Base-by-base conservation (phyloP, 2,329 filamentous ascomycete genomes). In the Ascochyta lentis region DNA sequence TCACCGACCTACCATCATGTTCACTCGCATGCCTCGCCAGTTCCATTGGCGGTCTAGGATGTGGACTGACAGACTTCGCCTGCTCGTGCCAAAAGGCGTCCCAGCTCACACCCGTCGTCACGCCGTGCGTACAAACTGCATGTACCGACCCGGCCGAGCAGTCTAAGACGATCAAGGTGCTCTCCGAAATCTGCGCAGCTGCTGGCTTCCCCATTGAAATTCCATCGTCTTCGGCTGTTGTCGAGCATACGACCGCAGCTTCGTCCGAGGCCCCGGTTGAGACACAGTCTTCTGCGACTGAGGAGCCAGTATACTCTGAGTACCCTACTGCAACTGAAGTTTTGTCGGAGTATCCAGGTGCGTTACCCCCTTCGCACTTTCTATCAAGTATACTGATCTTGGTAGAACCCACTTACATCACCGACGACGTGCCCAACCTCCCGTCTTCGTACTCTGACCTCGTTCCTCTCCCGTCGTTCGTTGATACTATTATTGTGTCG, bases 61-160 rank as follows among this genome's bases (percentile, higher is more conserved):
- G 71, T 42, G 35, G 47, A 6, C 55, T 80, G 43, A 75, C 71
- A 47, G 78, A 82, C 68, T 81, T 80, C 58, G 71, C 72, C 26
- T 82, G 80, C 69, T 78, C 80, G 60, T 81, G 80, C 71, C 62
- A 71, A 55, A 77, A 79, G 64, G 66, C 78, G 31, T 60, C 67
- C n/a, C 15, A 62, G 23, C 69, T 81, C 16, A 70, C 77, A 10
- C 58, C 61, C 38, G 50, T 65, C 31, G 66, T 81, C 54, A 76
- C 75, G 29, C 78, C 79, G 16, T 81, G 79, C 54, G 77, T 81
- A 23, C 49, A 77, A 66, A 59, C 67, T 38, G 68, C 72, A 19
- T 82, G 79, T 66, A 54, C 63, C 13, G 42, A 47, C 33, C 10
- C 63, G 6, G 53, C 66, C 1, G 78, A 79, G 50, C 77, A 79